A percentile compares a stretch with the other conserved stretches of the same genome.
phyloP scores from a whole-genome alignment of 164 flowering plant genomes.

The Akebia trifoliata region DNA sequence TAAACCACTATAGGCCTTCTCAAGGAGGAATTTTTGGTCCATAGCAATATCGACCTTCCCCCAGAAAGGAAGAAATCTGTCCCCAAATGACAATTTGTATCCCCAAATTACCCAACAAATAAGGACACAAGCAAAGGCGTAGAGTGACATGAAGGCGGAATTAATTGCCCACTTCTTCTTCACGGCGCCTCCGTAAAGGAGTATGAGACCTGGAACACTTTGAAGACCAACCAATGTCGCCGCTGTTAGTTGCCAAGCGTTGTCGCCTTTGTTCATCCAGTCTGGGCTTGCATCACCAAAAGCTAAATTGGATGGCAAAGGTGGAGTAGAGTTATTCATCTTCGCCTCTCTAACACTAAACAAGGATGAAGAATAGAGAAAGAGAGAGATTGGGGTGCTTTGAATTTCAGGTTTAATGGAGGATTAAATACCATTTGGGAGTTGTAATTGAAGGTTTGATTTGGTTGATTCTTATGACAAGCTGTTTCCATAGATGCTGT shows the following conservation, averaged over 20 bases:
- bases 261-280: slow-evolving; percentile 46
- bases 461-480: slow-evolving; percentile 28
- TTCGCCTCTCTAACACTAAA: neutral
- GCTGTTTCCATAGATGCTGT: slow-evolving; percentile 17
- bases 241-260: slow-evolving; percentile 42
- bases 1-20: slow-evolving; percentile 14
- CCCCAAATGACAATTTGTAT: slow-evolving; percentile 33
- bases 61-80: slow-evolving; percentile 20
- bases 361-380: too few relatives aligned
- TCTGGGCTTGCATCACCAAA: slow-evolving; percentile 26
- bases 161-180: slow-evolving; percentile 45
- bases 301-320: slow-evolving; percentile 22
- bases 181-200: slow-evolving; percentile 36
- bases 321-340: neutral
- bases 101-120: slow-evolving; percentile 41
- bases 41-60: slow-evolving; percentile 18
- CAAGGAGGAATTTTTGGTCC: slow-evolving; percentile 17
- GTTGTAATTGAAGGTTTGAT: neutral
- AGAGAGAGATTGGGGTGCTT: neutral
- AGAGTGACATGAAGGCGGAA: slow-evolving; percentile 41
- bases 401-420: neutral
- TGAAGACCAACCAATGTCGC: slow-evolving; percentile 44
- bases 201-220: slow-evolving; percentile 40
- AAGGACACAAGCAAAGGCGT: slow-evolving; percentile 36
- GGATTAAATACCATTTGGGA: neutral